Conservation (phyloP, 768 basidiomycete species). For the Suillus sp. region DNA sequence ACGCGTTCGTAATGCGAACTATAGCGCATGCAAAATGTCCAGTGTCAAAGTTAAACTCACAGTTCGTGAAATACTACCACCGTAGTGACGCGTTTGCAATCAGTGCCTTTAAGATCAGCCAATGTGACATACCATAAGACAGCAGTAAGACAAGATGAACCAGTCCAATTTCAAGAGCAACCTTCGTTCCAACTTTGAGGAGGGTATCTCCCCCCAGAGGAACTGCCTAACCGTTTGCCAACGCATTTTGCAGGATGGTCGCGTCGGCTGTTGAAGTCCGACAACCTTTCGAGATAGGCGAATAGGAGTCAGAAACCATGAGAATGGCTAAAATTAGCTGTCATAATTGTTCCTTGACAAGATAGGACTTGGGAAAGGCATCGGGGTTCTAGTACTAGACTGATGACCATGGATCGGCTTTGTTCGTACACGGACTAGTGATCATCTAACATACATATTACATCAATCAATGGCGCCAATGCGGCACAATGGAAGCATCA, state of each 20-base stretch:
- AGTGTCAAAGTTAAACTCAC: conserved; percentile 36
- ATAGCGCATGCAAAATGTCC: background rate
- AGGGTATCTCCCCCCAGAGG: conserved; percentile 41
- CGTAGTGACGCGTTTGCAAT: conserved; percentile 14
- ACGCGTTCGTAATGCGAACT: background rate
- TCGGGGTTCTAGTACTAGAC: background rate
- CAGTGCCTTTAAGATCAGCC: conserved; percentile 17
- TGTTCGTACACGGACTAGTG: background rate
- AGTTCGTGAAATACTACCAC: conserved; percentile 64
- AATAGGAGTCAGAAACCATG: background rate
- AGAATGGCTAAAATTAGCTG: background rate
- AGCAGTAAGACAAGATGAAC: conserved; percentile 72
- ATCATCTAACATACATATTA: background rate
- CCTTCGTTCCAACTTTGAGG: conserved; percentile 45
- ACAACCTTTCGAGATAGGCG: background rate
- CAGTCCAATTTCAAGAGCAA: conserved; percentile 64
- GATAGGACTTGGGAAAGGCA: background rate
- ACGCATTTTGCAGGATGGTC: background rate
- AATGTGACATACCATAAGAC: conserved; percentile 53
- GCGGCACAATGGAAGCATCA: background rate
- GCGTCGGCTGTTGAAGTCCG: background rate
- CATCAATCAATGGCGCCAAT: background rate
- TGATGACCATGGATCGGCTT: background rate
- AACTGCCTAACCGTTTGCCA: conserved; percentile 24
- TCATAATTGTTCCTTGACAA: background rate